Percentiles rank a stretch among this genome's conserved stretches.
These are phyloP conservation scores for Aureobasidium sp. DNA, from an alignment of 2,329 filamentous ascomycete genomes.

Conservation along the genomic window DNA sequence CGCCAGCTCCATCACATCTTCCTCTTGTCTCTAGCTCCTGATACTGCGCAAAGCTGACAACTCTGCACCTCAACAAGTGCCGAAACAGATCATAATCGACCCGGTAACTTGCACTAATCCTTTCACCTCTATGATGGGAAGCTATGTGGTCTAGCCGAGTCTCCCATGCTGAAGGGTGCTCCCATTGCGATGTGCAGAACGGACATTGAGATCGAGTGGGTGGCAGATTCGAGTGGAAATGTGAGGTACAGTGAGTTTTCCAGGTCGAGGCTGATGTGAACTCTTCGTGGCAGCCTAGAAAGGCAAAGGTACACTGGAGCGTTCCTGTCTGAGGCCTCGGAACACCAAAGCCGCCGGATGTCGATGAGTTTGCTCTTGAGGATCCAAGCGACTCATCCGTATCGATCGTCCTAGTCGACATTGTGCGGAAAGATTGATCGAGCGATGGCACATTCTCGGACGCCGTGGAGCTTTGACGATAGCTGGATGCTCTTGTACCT, in stretches of 20 bases:
- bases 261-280: neutral
- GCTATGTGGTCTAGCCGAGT: neutral
- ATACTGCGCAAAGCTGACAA: neutral
- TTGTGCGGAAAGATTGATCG: neutral
- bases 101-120: neutral
- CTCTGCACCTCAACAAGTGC: neutral
- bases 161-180: neutral
- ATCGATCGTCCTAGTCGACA: neutral
- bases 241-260: neutral
- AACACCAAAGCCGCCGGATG: neutral
- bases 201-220: conserved; percentile 1
- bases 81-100: conserved; percentile 7
- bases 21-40: conserved; percentile 2
- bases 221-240: conserved; percentile 4
- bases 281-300: neutral
- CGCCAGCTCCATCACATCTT: neutral
- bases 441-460: neutral
- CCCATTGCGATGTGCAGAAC: neutral
- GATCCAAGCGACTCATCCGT: neutral
- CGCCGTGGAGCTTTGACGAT: neutral
- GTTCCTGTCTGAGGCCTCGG: neutral
- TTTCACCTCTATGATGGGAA: neutral
- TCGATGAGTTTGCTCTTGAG: neutral
- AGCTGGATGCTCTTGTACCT: neutral
- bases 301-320: conserved; percentile 12